Conservation (phyloP, 148 eudicot species). For the Tetragonia tetragonoides region DNA sequence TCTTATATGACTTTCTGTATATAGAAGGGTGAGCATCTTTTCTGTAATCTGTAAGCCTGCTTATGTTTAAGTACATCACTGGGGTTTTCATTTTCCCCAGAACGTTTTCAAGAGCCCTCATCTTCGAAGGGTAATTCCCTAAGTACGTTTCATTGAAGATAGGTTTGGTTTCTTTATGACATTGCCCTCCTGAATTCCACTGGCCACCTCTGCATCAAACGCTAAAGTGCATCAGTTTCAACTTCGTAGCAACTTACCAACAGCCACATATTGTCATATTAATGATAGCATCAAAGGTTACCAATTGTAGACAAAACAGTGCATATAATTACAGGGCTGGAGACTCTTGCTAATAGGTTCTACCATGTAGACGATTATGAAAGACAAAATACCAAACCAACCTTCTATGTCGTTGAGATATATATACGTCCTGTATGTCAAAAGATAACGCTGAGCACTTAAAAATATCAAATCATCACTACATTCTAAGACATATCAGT, state of each 20-base stretch:
- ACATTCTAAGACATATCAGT: background rate
- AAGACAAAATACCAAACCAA: no score
- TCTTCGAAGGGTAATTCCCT: conserved; percentile 65
- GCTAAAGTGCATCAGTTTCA: background rate
- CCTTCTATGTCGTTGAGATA: no score
- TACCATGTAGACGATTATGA: no score
- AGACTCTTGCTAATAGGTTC: no score
- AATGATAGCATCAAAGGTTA: no score
- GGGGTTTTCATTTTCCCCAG: conserved; percentile 69
- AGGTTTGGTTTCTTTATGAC: conserved; percentile 84
- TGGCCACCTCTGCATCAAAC: conserved; percentile 71
- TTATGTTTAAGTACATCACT: conserved; percentile 70
- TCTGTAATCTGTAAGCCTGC: conserved; percentile 78
- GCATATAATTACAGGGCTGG: no score
- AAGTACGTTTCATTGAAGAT: conserved; percentile 58
- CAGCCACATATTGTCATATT: background rate
- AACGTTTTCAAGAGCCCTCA: conserved; percentile 64
- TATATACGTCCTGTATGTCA: no score
- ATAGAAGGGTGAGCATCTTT: conserved; percentile 92
- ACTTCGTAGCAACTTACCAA: background rate
- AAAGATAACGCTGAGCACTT: no score
- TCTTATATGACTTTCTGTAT: conserved; percentile 52
- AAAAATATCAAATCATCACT: no score
- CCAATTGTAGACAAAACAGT: no score
- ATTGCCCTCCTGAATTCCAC: conserved; percentile 97